Evolutionary conservation across 116 monocot genomes (phyloP), one percentile per base, ranked within the genome.

Genomic region (Iris pallida): DNA sequence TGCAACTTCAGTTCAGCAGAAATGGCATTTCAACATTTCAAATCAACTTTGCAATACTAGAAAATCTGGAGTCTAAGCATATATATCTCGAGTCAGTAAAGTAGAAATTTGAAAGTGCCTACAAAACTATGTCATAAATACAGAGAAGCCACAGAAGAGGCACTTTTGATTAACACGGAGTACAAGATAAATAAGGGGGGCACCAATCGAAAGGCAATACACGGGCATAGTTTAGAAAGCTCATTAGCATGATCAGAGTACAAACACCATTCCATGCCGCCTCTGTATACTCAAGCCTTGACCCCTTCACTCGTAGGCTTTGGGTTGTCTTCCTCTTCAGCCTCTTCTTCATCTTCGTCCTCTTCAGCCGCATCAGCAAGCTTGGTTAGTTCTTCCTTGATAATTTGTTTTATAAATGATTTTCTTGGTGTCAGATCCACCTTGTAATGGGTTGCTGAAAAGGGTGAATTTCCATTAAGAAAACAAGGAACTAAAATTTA

Each of bases 321-420:
- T 18, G 43, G 49, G 9, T 45, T 45, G 7, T 78, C 59, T 18
- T 64, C 64, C 14, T 75, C 49, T 0, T 52, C 73, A 4, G 62
- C 72, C 4, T 71, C 78, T 45, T 79, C 76, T 2, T 68, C 62
- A 15, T 51, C 57, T 70, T 79, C 75, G 7, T 79, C 58, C n/a
- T 86, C 70, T 60, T 76, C 82, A n/a, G 68, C 70, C 42, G 76
- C 86, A 41, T 80, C 82, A 15, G 82, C 72, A 57, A 82, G 70
- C 65, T 74, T 80, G 46, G 73, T 78, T 18, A 86, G 57, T 68
- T 82, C 86, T 63, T 82, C 86, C 66, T 86, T 79, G 56, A 86
- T 82, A 71, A 86, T 72, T 13, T 68, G 47, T 61, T 69, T 82
- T 74, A 82, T 74, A 30, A 65, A 7, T 59, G 65, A 54, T 66